Conservation (phyloP, 2,329 filamentous ascomycete genomes). For the Colletotrichum cereale region DNA sequence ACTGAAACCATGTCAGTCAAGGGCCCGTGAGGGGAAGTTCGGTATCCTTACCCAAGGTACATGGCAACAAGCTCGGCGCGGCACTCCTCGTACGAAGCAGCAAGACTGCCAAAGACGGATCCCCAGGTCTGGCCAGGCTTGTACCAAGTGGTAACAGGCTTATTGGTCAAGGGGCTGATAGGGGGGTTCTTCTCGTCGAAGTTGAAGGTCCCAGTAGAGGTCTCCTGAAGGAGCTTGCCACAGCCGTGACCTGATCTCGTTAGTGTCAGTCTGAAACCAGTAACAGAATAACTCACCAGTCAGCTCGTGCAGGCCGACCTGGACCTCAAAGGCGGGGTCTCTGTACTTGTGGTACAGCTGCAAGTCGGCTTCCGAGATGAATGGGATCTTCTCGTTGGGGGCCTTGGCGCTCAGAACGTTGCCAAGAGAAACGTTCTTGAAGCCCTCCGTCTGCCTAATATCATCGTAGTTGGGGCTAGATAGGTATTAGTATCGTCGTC, state of each 20-base stretch:
- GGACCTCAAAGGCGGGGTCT: slow-evolving; percentile 91
- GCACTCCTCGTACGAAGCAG: slow-evolving; percentile 93
- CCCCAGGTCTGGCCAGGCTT: slow-evolving; percentile 97
- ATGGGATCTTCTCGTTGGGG: slow-evolving; percentile 91
- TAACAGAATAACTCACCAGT: slow-evolving; percentile 47
- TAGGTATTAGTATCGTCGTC: slow-evolving; percentile 33
- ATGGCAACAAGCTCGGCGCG: slow-evolving; percentile 95
- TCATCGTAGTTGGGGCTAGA: slow-evolving; percentile 75
- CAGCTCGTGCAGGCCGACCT: slow-evolving; percentile 94
- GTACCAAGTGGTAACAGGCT: slow-evolving; percentile 88
- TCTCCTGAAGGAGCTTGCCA: slow-evolving; percentile 94
- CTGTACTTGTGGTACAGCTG: slow-evolving; percentile 85
- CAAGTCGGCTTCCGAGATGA: slow-evolving; percentile 84
- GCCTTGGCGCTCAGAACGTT: slow-evolving; percentile 94
- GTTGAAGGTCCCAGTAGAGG: slow-evolving; percentile 83
- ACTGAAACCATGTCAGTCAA: slow-evolving; percentile 51
- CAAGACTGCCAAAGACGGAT: slow-evolving; percentile 88
- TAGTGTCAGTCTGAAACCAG: slow-evolving; percentile 24
- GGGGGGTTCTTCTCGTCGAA: slow-evolving; percentile 88
- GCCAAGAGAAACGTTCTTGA: slow-evolving; percentile 94
- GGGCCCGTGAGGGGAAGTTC: too few species aligned
- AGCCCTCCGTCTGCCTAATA: slow-evolving; percentile 85
- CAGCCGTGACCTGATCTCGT: slow-evolving; percentile 79
- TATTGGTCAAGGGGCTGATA: slow-evolving; percentile 80
- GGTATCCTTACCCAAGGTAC: slow-evolving; percentile 65